Evolutionary conservation across 148 eudicot genomes (phyloP), one percentile per base, ranked within the genome.

Genomic region (Fagopyrum tataricum): DNA sequence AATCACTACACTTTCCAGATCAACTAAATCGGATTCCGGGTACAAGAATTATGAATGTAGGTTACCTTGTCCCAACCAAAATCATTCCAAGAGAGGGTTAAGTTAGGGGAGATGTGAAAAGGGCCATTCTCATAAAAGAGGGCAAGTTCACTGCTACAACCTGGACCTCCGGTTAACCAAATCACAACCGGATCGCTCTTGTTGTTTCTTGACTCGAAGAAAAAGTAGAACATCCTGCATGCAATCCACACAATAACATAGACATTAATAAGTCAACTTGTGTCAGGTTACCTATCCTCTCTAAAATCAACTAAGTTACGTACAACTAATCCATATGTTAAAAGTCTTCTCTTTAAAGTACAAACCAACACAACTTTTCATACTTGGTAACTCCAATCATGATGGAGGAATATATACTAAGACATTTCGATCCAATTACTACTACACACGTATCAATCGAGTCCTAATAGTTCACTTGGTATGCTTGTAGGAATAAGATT

Each of bases 81-180:
- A 39, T 90, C 89, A 72, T 90, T 93, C 94, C 94, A 85, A 59
- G 76, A 81, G 74, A 93, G 98, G 73, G 94, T 85, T 76, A 90
- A 68, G 44, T 86, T 72, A 86, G 66, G 86, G 44, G 90, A 85
- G 77, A 93, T 86, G 18, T 51, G 82, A 72, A 90, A 93, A 44
- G 98, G 97, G 15, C 97, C 96, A 76, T 92, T 92, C 79, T 92
- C 97, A 75, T 90, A 88, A 43, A 92, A 90, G 73, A 92, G 73
- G 66, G 97, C 92, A 15, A 92, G 72, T 72, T 85, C 89, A 62
- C 93, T 79, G 55, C 97, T 84, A 76, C 97, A 92, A 0, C 97
- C 97, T 15, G 97, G 95, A 18, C 96, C 97, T 62, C 96, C 92
- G 31, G 88, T 89, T 42, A 90, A 49, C 95, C 92, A 92, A 26